Base-by-base conservation (phyloP, 2,329 filamentous ascomycete genomes). In the Clonostachys sp. region DNA sequence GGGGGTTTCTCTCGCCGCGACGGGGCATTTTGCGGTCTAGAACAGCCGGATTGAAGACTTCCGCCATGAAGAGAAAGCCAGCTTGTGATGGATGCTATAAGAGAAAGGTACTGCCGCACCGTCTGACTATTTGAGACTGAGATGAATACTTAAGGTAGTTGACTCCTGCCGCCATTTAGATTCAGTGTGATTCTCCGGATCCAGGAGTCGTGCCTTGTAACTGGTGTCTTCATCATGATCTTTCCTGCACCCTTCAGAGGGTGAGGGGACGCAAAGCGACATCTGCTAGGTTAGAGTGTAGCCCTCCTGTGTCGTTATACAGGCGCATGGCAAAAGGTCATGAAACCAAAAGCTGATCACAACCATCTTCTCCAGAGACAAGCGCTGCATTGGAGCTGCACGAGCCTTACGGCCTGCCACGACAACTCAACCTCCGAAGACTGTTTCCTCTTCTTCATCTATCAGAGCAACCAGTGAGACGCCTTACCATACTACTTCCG, bases 201-300 rank as follows among this genome's bases (percentile, higher is more conserved):
- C 12, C 12, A 14, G 36, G 34, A 2, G 16, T 36, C 12, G 24
- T 30, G 24, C 36, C 34, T 6, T 50, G 48, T 34, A 42, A 50
- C 42, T 50, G 48, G 48, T 50, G 48, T 45, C 41, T 12, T 18
- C 48, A 50, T 30, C 48, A 50, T 16, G 40, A 44, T 36, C 18
- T 47, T 7, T 20, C 45, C 24, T 50, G 48, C 42, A 50, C 48
- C 14, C 47, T 38, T 20, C 12, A 47, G 45, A 45, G 48, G 10
- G 20, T 34, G 24, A 41, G 38, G 10, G 16, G 38, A 12, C 33
- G 36, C 10, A 42, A 36, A 14, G 12, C 17, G 10, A 18, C 44
- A 13, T 24, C 44, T 14, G 16, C 18, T 38, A 14, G 34, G 12
- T 17, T 7, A 17, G 14, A 16, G 16, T 12, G 10, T 17, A 6